Conservation (phyloP, 305 asterid species). For the Plantago rigida region DNA sequence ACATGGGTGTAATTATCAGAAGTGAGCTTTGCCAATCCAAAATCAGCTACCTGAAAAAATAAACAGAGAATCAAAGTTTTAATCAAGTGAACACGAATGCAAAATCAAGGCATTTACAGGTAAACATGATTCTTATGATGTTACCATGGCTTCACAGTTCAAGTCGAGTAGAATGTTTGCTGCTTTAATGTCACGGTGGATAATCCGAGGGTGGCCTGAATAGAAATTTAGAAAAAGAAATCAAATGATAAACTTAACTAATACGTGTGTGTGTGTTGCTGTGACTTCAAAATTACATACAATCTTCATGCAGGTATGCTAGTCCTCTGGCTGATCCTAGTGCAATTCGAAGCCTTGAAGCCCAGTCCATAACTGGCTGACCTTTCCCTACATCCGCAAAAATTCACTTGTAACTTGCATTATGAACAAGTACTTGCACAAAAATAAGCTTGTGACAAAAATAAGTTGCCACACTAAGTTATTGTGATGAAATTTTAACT, state of each 20-base stretch:
- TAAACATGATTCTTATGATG: not conserved
- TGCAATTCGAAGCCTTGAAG: conserved; percentile 53
- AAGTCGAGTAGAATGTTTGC: conserved; percentile 66
- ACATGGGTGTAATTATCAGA: conserved; percentile 60
- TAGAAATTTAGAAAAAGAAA: conserved; percentile 2
- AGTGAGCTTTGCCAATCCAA: conserved; percentile 70
- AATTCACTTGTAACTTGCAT: not conserved
- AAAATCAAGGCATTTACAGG: not conserved
- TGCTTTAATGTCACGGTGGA: conserved; percentile 74
- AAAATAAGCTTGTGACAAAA: no score
- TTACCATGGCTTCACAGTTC: conserved; percentile 72
- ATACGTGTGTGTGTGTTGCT: not conserved
- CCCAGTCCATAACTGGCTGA: conserved; percentile 59
- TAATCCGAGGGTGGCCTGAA: conserved; percentile 69
- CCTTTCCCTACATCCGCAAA: conserved; percentile 42
- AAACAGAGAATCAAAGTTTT: not conserved
- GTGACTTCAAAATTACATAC: conserved; percentile 28
- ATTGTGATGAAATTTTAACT: no score
- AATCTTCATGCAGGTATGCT: conserved; percentile 74
- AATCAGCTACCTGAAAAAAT: conserved; percentile 61
- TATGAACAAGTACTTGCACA: no score
- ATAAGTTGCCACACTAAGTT: no score
- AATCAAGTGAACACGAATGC: not conserved
- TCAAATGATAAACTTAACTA: not conserved
- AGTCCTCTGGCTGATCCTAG: conserved; percentile 69